Base-by-base conservation (phyloP, 164 flowering plant genomes). In the Nymphaea thermarum region DNA sequence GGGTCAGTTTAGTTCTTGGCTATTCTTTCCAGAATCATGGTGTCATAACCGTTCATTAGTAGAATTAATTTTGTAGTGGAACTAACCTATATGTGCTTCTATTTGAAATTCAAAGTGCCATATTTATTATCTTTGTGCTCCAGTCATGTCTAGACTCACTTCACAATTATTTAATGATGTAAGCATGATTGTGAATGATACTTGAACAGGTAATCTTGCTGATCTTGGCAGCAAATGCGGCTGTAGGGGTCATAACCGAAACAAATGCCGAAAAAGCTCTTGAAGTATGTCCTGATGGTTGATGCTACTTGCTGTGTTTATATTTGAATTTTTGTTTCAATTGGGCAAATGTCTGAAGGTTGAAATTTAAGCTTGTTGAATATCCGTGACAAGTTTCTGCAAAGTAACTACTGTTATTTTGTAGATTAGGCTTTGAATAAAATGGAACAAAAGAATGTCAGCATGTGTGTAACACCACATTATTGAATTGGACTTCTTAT, bases 241-340 rank as follows among this genome's bases (percentile, higher is more conserved):
- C 98, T 16, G 97, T 94, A 10, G 98, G 98, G 62, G 95, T 94
- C 61, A 94, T 94, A 70, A 91, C 97, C 53, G 98, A 91, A 77
- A 94, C 95, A 65, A 94, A 94, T 84, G 97, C 98, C 71, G 98
- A 94, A 74, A 94, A 89, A 78, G 97, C 98, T 69, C 88, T 94
- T 65, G 92, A 88, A 89, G 98, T 87, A 72, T 66, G 70, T 79
- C 42, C 42, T 65, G n/a, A 42, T 3, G 15, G 44, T 18, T 45
- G 12, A 42, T 57, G 10, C 44, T 36, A 60, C 42, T 17, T 5
- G 36, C 11, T 64, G 16, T 36, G 14, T 41, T 6, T 51, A 63
- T 12, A 15, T 62, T 47, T 47, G 12, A 47, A 47, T 12, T 7
- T 47, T 2, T 47, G 55, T 12, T 47, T 47, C 7, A 47, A 7